These are phyloP conservation scores for Penicillium verhagenii DNA, from an alignment of 495 filamentous ascomycete genomes.

Conservation along the genomic window DNA sequence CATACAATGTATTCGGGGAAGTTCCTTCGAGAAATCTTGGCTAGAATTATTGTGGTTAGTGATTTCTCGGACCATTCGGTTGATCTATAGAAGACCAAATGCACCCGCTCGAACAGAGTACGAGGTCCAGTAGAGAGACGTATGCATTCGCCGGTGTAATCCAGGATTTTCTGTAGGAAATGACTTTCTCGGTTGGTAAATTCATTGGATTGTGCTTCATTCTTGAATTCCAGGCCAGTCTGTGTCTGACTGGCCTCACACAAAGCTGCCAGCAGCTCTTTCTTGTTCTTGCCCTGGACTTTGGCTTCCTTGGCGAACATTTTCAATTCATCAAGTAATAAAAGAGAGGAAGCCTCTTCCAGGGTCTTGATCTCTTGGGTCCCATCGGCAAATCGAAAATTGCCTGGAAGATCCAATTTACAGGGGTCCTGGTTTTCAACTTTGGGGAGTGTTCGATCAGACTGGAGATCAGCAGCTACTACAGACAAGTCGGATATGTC, in stretches of 20 bases:
- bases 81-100: slow-evolving; percentile 93
- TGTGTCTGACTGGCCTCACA: slow-evolving; percentile 71
- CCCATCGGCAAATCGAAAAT: slow-evolving; percentile 76
- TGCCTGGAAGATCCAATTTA: slow-evolving; percentile 44
- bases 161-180: slow-evolving; percentile 73
- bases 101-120: slow-evolving; percentile 87
- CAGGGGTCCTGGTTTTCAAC: slow-evolving; percentile 39
- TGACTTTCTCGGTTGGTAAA: slow-evolving; percentile 55
- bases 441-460: slow-evolving; percentile 37
- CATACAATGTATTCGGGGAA: slow-evolving; percentile 91
- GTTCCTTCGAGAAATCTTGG: slow-evolving; percentile 80
- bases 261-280: slow-evolving; percentile 70
- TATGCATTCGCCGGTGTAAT: slow-evolving; percentile 78
- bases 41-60: slow-evolving; percentile 89
- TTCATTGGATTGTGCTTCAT: slow-evolving; percentile 51
- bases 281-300: slow-evolving; percentile 85
- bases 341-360: slow-evolving; percentile 79
- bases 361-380: slow-evolving; percentile 73
- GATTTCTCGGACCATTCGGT: slow-evolving; percentile 98
- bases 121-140: slow-evolving; percentile 71
- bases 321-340: slow-evolving; percentile 85
- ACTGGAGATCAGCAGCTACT: slow-evolving; percentile 60
- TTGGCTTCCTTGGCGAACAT: slow-evolving; percentile 81
- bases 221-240: slow-evolving; percentile 62
- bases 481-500: slow-evolving; percentile 73